phyloP scores from a whole-genome alignment of 805 yeast species.

The Barnettozyma californica region DNA sequence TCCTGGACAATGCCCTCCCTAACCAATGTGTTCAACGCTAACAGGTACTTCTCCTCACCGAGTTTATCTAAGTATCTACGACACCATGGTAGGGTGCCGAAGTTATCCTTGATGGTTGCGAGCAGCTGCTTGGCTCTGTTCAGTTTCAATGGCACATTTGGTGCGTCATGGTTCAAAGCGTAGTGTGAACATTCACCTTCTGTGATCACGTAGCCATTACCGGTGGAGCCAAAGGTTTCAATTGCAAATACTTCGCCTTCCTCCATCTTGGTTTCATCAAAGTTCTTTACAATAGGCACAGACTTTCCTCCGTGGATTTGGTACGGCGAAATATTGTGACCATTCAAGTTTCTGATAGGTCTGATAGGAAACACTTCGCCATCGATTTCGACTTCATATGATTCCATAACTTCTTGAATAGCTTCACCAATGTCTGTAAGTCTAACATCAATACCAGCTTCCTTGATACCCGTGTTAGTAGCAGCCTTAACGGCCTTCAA shows the following conservation, averaged over 20 bases:
- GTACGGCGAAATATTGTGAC: conserved; percentile 85
- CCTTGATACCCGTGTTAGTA: conserved; percentile 87
- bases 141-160: conserved; percentile 48
- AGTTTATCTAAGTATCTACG: conserved; percentile 87
- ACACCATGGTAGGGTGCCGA: conserved; percentile 96
- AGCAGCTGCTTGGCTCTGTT: conserved; percentile 68
- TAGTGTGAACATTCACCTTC: conserved; percentile 96
- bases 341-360: conserved; percentile 87
- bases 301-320: conserved; percentile 92
- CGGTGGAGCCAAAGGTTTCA: conserved; percentile 97
- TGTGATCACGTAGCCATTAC: conserved; percentile 80
- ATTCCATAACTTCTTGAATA: conserved; percentile 95
- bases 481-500: conserved; percentile 87
- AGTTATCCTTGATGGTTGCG: conserved; percentile 66
- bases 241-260: conserved; percentile 98
- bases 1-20: conserved; percentile 85
- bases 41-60: conserved; percentile 87
- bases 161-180: conserved; percentile 50
- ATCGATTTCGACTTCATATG: conserved; percentile 85
- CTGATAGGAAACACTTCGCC: conserved; percentile 84
- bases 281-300: conserved; percentile 92
- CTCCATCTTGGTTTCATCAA: conserved; percentile 95
- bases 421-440: conserved; percentile 94
- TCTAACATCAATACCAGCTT: conserved; percentile 94
- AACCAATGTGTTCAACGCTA: conserved; percentile 82